phyloP scores from a whole-genome alignment of 768 basidiomycete species.

The Rubroboletus pulcherrimus region DNA sequence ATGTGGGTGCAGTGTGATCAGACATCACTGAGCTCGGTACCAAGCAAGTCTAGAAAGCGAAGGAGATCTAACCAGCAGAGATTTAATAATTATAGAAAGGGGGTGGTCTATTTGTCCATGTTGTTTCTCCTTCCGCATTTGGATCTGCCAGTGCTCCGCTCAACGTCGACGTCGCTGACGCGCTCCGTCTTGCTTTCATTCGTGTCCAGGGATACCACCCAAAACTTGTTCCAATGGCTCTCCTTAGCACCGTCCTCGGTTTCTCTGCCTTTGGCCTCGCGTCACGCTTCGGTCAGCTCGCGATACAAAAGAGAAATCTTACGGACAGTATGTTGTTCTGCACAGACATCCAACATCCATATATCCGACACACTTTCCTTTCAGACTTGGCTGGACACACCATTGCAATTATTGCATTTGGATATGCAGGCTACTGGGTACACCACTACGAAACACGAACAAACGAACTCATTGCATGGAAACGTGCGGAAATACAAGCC shows the following conservation, averaged over 20 bases:
- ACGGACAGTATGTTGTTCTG: slow-evolving; percentile 63
- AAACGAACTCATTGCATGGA: slow-evolving; percentile 56
- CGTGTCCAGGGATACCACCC: neutral
- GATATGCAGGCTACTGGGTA: slow-evolving; percentile 71
- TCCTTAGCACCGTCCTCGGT: slow-evolving; percentile 68
- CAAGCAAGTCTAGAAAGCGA: neutral
- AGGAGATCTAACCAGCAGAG: neutral
- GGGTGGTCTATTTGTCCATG: slow-evolving; percentile 23
- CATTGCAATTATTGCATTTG: slow-evolving; percentile 66
- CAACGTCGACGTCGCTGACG: slow-evolving; percentile 4
- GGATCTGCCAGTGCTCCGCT: neutral
- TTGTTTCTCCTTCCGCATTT: slow-evolving; percentile 18
- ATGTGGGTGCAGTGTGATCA: slow-evolving; percentile 1
- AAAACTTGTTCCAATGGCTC: slow-evolving; percentile 43
- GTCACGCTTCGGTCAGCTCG: slow-evolving; percentile 81
- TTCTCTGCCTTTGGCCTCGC: slow-evolving; percentile 82
- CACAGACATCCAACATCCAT: neutral
- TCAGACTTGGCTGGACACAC: slow-evolving; percentile 72
- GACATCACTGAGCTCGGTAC: slow-evolving; percentile 14
- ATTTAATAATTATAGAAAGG: neutral
- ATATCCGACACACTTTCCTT: neutral
- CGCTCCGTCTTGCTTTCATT: slow-evolving; percentile 4
- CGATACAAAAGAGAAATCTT: slow-evolving; percentile 76
- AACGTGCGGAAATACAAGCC: slow-evolving; percentile 55
- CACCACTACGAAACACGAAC: slow-evolving; percentile 65